These are phyloP conservation scores for Ceratocystis smalleyi DNA, from an alignment of 2,329 filamentous ascomycete species.

Conservation along the genomic window DNA sequence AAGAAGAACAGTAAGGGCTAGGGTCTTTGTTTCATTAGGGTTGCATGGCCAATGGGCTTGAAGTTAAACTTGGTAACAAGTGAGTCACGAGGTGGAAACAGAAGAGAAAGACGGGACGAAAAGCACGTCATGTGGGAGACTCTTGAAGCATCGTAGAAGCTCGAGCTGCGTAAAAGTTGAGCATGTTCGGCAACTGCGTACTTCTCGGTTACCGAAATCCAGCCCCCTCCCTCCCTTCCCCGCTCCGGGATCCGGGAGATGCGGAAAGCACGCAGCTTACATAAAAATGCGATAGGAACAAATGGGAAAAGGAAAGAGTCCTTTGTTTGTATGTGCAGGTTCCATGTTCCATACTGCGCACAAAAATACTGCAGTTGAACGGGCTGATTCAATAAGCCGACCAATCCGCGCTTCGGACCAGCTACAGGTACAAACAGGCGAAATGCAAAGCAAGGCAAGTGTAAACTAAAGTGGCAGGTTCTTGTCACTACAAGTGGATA, in stretches of 20 bases:
- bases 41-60: background rate
- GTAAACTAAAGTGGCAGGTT: background rate
- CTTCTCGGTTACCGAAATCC: background rate
- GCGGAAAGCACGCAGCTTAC: slow-evolving; percentile 5
- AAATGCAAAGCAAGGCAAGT: background rate
- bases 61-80: background rate
- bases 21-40: background rate
- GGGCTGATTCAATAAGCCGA: background rate
- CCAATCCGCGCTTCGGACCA: background rate
- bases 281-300: background rate
- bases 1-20: too few species aligned
- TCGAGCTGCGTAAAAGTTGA: background rate
- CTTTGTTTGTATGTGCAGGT: background rate
- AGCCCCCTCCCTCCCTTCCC: background rate
- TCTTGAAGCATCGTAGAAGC: too few species aligned
- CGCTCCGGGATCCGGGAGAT: slow-evolving; percentile 6
- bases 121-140: too few species aligned
- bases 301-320: background rate
- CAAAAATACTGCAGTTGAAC: background rate
- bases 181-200: background rate
- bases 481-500: background rate
- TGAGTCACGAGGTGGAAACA: background rate
- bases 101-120: background rate
- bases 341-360: too few species aligned
- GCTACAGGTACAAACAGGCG: background rate